Base-by-base conservation (phyloP, 78 protist genomes). In the Dictyostelium citrinum region DNA sequence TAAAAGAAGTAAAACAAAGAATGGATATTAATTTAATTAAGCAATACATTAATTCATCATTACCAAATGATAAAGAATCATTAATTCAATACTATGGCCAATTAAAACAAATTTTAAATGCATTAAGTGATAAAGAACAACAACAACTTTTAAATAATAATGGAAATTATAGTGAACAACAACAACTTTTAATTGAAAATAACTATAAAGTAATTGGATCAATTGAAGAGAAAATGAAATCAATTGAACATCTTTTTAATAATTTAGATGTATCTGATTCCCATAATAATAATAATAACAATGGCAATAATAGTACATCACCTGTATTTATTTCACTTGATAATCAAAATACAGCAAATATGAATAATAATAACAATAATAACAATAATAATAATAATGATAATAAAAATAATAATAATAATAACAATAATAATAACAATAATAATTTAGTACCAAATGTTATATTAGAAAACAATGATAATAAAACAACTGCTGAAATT, bases 151-250 rank as follows among this genome's bases (percentile, higher is more conserved):
- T 55, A 55, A 55, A 29, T 72, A 81, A 81, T 10, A 24, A 29
- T 37, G 16, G 16, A 31, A 78, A 22, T 46, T 29, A 49, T 29
- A 17, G 27, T n/a, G n/a, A 35, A 35, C 79, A 72, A 72, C 39
- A 58, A 58, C 35, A 24, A 64, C 17, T 27, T 31, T 70, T 33
- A 33, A 33, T 70, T 16, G 22, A 29, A 5, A 16, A 55, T 20
- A 24, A 55, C 43, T 35, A 24, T 58, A 16, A 10, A 33, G 81
- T 88, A 10, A 43, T 67, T 33, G 93, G 71, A 5, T 64, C 93
- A 14, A 78, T 88, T 43, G 85, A 88, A 35, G 29, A 46, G 9
- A 88, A 88, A 46, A 78, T 78, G 85, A 88, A 88, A 75, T 67
- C 35, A 64, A 35, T 88, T n/a, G 93, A 88, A 45, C 11, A 10